Evolutionary conservation across 208 protist species (phyloP), one percentile per base, ranked within the genome.

Genomic region (Polymyxa betae): DNA sequence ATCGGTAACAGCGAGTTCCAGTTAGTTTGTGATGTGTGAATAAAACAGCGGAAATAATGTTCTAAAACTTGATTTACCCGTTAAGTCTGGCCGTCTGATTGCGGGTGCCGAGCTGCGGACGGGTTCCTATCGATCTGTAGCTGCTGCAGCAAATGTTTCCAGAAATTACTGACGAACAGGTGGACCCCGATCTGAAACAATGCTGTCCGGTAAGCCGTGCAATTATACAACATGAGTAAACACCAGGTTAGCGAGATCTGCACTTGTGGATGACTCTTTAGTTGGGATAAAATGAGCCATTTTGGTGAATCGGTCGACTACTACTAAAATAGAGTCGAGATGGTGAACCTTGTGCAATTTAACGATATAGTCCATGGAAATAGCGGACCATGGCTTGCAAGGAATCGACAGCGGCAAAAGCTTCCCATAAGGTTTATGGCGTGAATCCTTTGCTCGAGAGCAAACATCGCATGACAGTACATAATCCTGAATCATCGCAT

Each of bases 281-380:
- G 16, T 38, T 40, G 72, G 72, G 72, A 82, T 82, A n/a, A 82
- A 82, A 43, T 82, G 72, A 20, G 72, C 72, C 72, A 82, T 82
- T 43, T 82, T 82, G 35, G 72, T 45, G 72, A 5, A 82, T 45
- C 72, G 72, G 35, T 82, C 72, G 40, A 82, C 72, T 38, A 82
- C 72, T n/a, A 82, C 72, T n/a, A 82, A n/a, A 45, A 82, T 35
- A 45, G 16, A 40, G 40, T 82, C 72, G n/a, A 82, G 35, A 35
- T n/a, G 16, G 35, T 35, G 5, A n/a, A 82, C 5, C 72, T 5
- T 40, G 72, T 5, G n/a, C 5, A 82, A n/a, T 35, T 82, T 82
- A 20, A 82, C 72, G 5, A 82, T 82, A n/a, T 38, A 82, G n/a
- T 82, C 72, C 72, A 82, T 82, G 35, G 72, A 82, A 82, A 82